Conservation (phyloP, 225 moss, liverwort and hornwort genomes). For the Polytrichum commune region DNA sequence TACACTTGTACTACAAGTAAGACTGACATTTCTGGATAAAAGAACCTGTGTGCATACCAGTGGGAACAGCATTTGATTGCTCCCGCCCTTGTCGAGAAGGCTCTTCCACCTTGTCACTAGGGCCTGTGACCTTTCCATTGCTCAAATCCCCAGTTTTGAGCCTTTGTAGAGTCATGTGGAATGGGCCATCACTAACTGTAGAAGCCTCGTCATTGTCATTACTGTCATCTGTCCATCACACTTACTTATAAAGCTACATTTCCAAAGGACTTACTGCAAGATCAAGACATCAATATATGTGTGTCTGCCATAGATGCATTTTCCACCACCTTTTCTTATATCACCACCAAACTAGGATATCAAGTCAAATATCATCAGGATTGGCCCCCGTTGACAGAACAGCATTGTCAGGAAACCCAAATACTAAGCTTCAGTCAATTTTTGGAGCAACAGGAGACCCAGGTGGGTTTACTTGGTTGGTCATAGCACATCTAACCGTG, state of each 20-base stretch:
- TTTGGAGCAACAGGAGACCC: too few relatives aligned
- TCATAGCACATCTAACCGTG: too few relatives aligned
- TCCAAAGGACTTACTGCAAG: neutral
- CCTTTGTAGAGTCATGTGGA: conserved; percentile 27
- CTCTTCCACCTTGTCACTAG: conserved; percentile 10
- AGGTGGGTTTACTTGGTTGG: too few relatives aligned
- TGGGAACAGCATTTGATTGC: conserved; percentile 15
- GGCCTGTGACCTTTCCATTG: conserved; percentile 5
- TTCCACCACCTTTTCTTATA: too few relatives aligned
- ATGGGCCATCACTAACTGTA: conserved; percentile 7
- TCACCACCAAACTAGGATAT: too few relatives aligned
- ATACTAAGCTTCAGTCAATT: too few relatives aligned
- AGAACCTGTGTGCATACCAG: conserved; percentile 25
- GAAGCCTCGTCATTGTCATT: conserved; percentile 15
- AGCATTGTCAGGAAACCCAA: too few relatives aligned
- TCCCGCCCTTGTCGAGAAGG: conserved; percentile 6
- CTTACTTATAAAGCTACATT: too few relatives aligned
- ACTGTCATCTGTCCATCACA: conserved; percentile 14
- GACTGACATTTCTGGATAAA: neutral
- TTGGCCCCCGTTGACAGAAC: too few relatives aligned
- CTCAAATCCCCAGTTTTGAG: conserved; percentile 20
- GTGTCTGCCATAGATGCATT: too few relatives aligned
- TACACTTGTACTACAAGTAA: neutral
- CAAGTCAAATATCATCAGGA: too few relatives aligned
- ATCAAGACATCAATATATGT: neutral